Base-by-base conservation (phyloP, 257 asterid species). In the Eustoma russellianum region DNA sequence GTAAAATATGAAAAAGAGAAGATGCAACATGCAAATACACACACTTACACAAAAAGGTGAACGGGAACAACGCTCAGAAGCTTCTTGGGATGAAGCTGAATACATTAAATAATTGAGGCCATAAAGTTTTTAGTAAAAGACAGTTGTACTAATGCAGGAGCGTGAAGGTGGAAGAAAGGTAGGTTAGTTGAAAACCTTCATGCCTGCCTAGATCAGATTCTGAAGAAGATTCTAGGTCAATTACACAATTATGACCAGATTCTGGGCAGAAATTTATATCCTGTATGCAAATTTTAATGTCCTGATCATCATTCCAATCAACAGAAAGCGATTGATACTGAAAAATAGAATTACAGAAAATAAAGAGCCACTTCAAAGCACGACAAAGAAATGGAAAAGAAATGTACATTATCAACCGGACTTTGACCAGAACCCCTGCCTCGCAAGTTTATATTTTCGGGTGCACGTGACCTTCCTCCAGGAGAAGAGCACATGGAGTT, bases 221-320 rank as follows among this genome's bases (percentile, higher is more conserved):
- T 51, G 76, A 50, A 33, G 70, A 43, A 44, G 76, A 62, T 55
- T 64, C 49, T 46, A 41, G 60, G 48, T 65, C 71, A 63, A 48
- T 60, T 30, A n/a, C 48, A 44, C 35, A 71, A 72, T 73, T 85
- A 56, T 83, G 87, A 70, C 75, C 83, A 62, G 86, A 75, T 63
- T 81, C 83, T 50, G 77, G 55, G 66, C 65, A 41, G 47, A 63
- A 47, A 48, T 68, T 67, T 53, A 55, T 55, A 16, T 66, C 67
- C 87, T 77, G 75, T 77, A 72, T 24, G 53, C 28, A 33, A 48
- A 50, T 41, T 50, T 52, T 6, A 2, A 15, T 62, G 43, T 7
- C 53, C 35, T 47, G 71, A 64, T 74, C 91, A 59, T 85, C 89
- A 71, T 75, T 83, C 60, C 85, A 77, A 63, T 81, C 85, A 40